Base-by-base conservation (phyloP, 2,329 filamentous ascomycete species). In the Colletotrichum agaves region DNA sequence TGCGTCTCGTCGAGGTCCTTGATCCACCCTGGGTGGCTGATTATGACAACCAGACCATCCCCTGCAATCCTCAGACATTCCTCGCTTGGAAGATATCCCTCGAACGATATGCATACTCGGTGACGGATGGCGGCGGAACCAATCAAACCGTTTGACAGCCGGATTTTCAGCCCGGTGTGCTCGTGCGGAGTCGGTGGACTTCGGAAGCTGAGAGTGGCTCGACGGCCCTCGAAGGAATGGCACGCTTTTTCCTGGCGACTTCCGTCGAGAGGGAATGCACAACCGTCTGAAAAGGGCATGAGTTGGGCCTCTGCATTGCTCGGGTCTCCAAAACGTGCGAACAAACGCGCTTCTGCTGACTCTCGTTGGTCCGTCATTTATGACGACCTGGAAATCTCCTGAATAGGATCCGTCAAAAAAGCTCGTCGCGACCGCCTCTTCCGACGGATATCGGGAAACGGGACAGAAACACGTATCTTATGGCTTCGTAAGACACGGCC, bases 21-120 rank as follows among this genome's bases (percentile, higher is more conserved):
- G 63, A 50, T 67, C 62, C 62, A 61, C 66, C 33, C 43, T 27
- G 6, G 55, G 56, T 69, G 66, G 66, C 66, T 67, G 55, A 67
- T 59, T 55, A 59, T 53, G 53, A 64, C 53, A 63, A 64, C 46
- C 55, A 55, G 64, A 53, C 64, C 39, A 49, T 61, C 61, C 65
- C 41, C 65, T 55, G 49, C 61, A 68, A 68, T 60, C 56, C 55
- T 68, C 62, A 69, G 66, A 69, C 63, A 69, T 69, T 69, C 66
- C 61, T 67, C 56, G 17, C 49, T 19, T 61, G 39, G 41, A 21
- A n/a, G n/a, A 55, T 37, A 67, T 69, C 66, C 66, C 66, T 69
- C 66, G 53, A 53, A 39, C 33, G 47, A 59, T 47, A 64, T 59
- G 53, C 47, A 55, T 59, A 41, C 46, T 64, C 46, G 39, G 64